Evolutionary conservation across 441 rosid species (phyloP), one percentile per base, ranked within the genome.

Genomic region (Mallotus japonicus): DNA sequence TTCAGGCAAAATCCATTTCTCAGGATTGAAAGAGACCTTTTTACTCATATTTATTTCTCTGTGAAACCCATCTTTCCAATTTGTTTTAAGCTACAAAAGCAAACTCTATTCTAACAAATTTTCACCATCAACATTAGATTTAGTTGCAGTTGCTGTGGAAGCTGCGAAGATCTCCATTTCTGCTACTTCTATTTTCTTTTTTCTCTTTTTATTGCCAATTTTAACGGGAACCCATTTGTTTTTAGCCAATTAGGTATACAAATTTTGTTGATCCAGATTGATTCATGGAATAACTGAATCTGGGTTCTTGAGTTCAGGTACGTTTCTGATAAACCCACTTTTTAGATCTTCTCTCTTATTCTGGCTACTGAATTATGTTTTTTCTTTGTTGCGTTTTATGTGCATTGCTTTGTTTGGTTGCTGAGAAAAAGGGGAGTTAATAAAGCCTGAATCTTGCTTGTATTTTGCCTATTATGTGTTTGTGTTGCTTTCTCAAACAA

Each of bases 291-390:
- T 17, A 59, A 70, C 61, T 67, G 79, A 19, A 66, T 73, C 63
- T 70, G 74, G 83, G 51, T 68, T 70, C 71, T 78, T 71, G 65
- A 28, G 62, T 73, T 73, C 58, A 34, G 84, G 86, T 76, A 69
- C 68, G 73, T 55, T 76, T 71, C 64, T 72, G 34, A 8, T 63
- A 8, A 58, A 20, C 77, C 65, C 77, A 3, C 70, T 67, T 78
- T 72, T 69, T 67, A 34, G 82, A 81, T 79, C 83, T 73, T 75
- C 62, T 67, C 34, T 57, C 47, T 17, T 40, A 57, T 51, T 71
- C 22, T 67, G 71, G 17, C 32, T 46, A 32, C 0, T 69, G 55
- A 57, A 50, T 65, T 59, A 12, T 56, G 65, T 11, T 47, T 57
- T 22, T 49, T 19, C 15, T 60, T 20, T 53, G 15, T 15, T 54